Evolutionary conservation across 2,329 filamentous ascomycete species (phyloP), one percentile per base, ranked within the genome.

Genomic region (Clonostachys chloroleuca): DNA sequence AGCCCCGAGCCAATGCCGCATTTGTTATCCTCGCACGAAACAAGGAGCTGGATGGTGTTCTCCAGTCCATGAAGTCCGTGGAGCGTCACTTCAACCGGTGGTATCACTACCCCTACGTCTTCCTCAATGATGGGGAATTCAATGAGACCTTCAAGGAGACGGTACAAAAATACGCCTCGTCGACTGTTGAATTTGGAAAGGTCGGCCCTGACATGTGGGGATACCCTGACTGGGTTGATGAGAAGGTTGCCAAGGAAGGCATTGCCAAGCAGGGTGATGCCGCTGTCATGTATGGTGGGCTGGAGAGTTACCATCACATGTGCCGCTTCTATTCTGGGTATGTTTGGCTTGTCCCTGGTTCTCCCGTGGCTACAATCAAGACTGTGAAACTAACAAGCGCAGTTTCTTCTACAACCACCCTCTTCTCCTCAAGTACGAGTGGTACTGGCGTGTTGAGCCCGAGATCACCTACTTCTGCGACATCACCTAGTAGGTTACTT

Each of bases 391-490:
- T 65, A 55, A 65, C 51, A 3, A 14, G 37, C 9, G 6, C 52
- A 81, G 90, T 40, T 94, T 95, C 71, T 99, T 99, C 72, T 99
- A 94, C 77, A 96, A 96, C 67, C 94, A 99, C 64, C 87, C 92
- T 54, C 81, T 97, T 34, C 80, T 99, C 42, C 81, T 88, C 63
- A 97, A 97, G 69, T 99, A 97, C 70, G 91, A 97, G 64, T 99
- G 94, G 94, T 99, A 99, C 75, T 99, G 94, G 94, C 90, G 94
- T 53, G 76, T 99, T 58, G 94, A 99, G 77, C 94, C 94, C 54
- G 94, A 99, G 70, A 97, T 99, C 81, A 96, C 92, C 73, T 99
- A 97, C 74, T 99, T 99, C 74, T 99, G 94, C 69, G 94, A 99
- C 65, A 97, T 99, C 57, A 99, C 94, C 54, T 99, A 99, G 89